Base-by-base conservation (phyloP, 768 basidiomycete genomes). In the Hemileccinum impolitum region DNA sequence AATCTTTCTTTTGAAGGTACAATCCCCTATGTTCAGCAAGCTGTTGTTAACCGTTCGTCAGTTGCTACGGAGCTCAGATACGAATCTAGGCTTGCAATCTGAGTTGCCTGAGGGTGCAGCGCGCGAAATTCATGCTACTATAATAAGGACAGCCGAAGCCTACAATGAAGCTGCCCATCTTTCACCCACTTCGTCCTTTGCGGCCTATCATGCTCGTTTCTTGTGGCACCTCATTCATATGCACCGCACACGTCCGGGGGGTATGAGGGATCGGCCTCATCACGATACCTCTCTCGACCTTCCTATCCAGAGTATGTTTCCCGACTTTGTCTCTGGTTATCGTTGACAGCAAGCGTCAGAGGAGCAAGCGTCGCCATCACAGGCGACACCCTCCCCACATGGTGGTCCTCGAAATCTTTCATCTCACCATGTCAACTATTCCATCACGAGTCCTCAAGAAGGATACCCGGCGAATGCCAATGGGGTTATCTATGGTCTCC, bases 151-250 rank as follows among this genome's bases (percentile, higher is more conserved):
- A 5, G 88, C 88, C 10, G 84, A 88, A 56, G 86, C 88, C 0
- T 92, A 90, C 62, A 77, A 84, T 44, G 83, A 85, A 48, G 85
- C 86, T 14, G 84, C 86, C 10, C 68, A 75, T 31, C 67, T 80
- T 39, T 80, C 81, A 15, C 74, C 79, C 5, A 77, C 80, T 23
- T 80, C 82, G 25, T 80, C 79, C 36, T 79, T 82, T 15, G 84
- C 84, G n/a, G 81, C 81, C 30, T 83, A 84, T 53, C 90, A 92
- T 58, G 81, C 86, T 35, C 84, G 89, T 43, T 93, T 93, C 70
- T 70, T 93, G 34, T 80, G 81, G 60, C 80, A 76, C 48, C 74
- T 92, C 39, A 74, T 91, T 34, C 75, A 88, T 57, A 75, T 76
- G 48, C 76, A 81, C 59, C 78, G 79, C 56, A 65, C 74, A 43